Percentiles rank a stretch among this genome's conserved stretches.
Conservation (phyloP, 129 eudicot species). For the Flaveria bidentis region DNA sequence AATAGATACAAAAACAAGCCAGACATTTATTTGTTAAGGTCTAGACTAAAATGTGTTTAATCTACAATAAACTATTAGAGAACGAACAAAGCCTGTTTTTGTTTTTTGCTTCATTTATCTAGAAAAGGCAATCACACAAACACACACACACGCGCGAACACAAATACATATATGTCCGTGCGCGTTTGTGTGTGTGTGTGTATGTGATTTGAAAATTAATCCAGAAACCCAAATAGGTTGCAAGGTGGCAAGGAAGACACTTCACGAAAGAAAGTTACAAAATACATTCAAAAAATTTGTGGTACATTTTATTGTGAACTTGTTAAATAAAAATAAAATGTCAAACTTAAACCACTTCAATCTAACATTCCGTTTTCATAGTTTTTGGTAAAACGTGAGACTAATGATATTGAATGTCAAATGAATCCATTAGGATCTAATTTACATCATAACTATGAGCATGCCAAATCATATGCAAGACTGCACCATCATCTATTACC, state of each 20-base stretch:
- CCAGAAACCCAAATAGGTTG: background rate
- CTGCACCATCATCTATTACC: background rate
- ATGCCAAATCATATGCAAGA: background rate
- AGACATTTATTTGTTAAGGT: constrained; percentile 9
- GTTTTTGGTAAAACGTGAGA: background rate
- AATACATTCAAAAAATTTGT: no score
- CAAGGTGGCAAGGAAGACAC: background rate
- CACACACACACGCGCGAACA: no score
- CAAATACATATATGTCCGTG: background rate
- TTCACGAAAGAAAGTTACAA: background rate
- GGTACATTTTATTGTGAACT: constrained; percentile 12
- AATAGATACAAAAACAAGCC: constrained; percentile 1
- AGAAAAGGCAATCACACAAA: background rate
- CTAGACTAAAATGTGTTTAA: background rate
- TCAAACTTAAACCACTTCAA: background rate
- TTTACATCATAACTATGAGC: background rate
- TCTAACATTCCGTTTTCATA: background rate
- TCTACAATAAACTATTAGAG: background rate
- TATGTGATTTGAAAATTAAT: background rate
- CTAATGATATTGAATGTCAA: background rate
- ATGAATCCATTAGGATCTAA: background rate
- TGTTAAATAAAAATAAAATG: background rate
- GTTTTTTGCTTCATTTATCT: background rate
- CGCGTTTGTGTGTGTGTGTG: background rate
- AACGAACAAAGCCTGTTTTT: background rate